Percentiles rank a stretch among this genome's conserved stretches.
Evolutionary conservation across 345 rosid species (phyloP).

Genomic region (Populus alba): DNA sequence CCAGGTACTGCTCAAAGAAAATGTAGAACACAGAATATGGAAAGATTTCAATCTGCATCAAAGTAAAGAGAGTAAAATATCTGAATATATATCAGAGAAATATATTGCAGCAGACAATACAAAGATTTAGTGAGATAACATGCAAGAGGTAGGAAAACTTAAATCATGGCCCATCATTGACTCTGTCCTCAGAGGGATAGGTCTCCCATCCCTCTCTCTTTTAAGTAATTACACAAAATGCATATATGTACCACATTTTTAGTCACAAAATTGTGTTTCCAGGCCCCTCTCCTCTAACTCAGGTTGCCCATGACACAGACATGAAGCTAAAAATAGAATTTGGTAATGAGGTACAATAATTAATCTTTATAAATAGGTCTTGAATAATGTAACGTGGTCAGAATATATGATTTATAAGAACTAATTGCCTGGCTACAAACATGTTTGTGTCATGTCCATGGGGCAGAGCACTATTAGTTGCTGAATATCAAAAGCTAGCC

Average conservation of each 20-base stretch:
- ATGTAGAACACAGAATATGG: conserved; percentile 31
- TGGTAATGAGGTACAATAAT: not conserved
- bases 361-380: not conserved
- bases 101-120: not conserved
- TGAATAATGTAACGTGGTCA: not conserved
- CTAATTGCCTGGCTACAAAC: not conserved
- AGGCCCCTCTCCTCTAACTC: too few relatives aligned
- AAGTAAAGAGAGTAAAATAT: not conserved
- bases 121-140: not conserved
- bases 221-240: too few relatives aligned
- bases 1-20: conserved; percentile 33
- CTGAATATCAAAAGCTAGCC: not conserved
- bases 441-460: not conserved
- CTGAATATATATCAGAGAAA: not conserved
- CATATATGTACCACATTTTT: too few relatives aligned
- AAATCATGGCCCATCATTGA: not conserved
- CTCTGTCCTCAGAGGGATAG: too few relatives aligned
- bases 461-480: not conserved
- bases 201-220: too few relatives aligned
- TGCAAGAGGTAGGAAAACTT: not conserved
- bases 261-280: too few relatives aligned
- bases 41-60: conserved; percentile 23
- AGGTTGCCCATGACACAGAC: too few relatives aligned
- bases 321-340: too few relatives aligned
- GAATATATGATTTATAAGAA: not conserved